Evolutionary conservation across 768 basidiomycete species (phyloP), one percentile per base, ranked within the genome.

Genomic region (Boletus sp.): DNA sequence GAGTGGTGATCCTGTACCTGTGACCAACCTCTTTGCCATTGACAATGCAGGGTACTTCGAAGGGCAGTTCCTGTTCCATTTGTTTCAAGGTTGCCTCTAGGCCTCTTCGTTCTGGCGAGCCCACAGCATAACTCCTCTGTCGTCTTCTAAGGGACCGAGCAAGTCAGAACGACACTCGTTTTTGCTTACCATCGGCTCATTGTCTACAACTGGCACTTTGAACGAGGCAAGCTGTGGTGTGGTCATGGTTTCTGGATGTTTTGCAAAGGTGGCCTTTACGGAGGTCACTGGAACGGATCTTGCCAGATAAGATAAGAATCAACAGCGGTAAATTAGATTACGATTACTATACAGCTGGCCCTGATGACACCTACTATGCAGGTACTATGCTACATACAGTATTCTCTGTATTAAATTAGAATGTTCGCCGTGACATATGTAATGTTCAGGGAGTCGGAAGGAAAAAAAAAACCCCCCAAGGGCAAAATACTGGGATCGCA

Each of bases 11-110:
- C 46, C 14, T 9, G 56, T 36, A 17, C 14, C 7, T 53, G 39
- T 24, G 28, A 73, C 85, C 56, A 59, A 92, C 93, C 63, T 83
- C 80, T 74, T 90, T 86, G 52, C 97, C 97, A 64, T 98, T 91
- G 60, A 98, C 83, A 60, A 98, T 80, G 67, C 91, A 92, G 8
- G 96, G 97, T 2, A 99, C 90, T 67, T 97, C 89, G 71, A 94
- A 94, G 3, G 95, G 94, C 8, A 90, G 78, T 64, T 87, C 77
- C 58, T 86, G 80, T 71, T 92, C 81, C 89, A 98, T 90, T 78
- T 92, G 79, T 8, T 75, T 68, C 63, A 98, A 68, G 17, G 92
- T 89, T 28, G 81, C 86, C 65, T 87, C 76, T 53, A 98, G 77
- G 2, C 76, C 87, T 29, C 74, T 73, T 47, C 96, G 85, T 71